These are phyloP conservation scores for Fomitiporia mediterranea DNA, from an alignment of 1,284 basidiomycete species.

Conservation along the genomic window DNA sequence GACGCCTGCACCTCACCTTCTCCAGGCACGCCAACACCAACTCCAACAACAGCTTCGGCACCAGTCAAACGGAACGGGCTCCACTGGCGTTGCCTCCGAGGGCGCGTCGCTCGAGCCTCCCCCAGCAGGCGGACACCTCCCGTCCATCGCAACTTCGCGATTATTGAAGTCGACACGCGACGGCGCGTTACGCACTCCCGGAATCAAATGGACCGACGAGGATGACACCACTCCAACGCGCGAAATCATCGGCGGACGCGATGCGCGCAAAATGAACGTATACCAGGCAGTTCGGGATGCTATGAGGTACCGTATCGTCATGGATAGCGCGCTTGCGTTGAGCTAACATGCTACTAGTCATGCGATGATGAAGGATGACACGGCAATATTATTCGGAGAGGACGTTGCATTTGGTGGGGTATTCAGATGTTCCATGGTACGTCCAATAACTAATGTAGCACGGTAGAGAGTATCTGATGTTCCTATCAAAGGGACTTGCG, in stretches of 20 bases:
- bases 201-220: slow-evolving; percentile 65
- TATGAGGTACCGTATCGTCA: slow-evolving; percentile 55
- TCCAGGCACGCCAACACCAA: not conserved
- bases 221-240: slow-evolving; percentile 39
- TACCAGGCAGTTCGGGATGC: slow-evolving; percentile 90
- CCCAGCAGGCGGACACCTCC: slow-evolving; percentile 68
- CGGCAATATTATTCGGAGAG: slow-evolving; percentile 87
- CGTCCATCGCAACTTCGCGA: slow-evolving; percentile 61
- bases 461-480: slow-evolving; percentile 2
- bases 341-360: slow-evolving; percentile 44
- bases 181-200: slow-evolving; percentile 65
- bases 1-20: slow-evolving; percentile 1
- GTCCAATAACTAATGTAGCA: slow-evolving; percentile 21
- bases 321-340: no score
- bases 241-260: slow-evolving; percentile 64
- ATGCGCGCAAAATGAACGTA: slow-evolving; percentile 87
- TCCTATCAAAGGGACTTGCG: slow-evolving; percentile 71
- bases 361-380: slow-evolving; percentile 80
- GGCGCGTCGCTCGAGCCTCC: slow-evolving; percentile 58
- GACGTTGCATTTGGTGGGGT: slow-evolving; percentile 94
- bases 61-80: slow-evolving; percentile 5
- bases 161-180: slow-evolving; percentile 62
- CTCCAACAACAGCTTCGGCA: not conserved
- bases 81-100: slow-evolving; percentile 31
- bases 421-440: slow-evolving; percentile 81